A percentile compares a stretch with the other conserved stretches of the same genome.
Conservation (phyloP, 129 eudicot genomes). For the Flaveria ramosissima region DNA sequence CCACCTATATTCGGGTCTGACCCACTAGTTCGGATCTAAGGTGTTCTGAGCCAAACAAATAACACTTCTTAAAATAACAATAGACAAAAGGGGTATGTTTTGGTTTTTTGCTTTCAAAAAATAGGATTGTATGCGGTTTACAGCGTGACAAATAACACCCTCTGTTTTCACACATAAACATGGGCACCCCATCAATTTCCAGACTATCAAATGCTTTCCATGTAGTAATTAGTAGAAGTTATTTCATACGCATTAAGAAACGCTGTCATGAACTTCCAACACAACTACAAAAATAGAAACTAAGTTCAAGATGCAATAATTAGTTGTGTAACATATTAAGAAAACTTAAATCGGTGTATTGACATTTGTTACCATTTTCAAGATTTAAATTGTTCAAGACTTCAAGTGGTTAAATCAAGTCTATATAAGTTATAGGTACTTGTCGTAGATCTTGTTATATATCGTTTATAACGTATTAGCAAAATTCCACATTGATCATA, state of each 20-base stretch:
- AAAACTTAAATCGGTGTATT: too few relatives aligned
- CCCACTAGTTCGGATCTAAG: slow-evolving; percentile 38
- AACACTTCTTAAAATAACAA: slow-evolving; percentile 20
- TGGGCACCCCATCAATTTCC: neutral
- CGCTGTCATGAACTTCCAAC: neutral
- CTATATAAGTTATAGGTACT: neutral
- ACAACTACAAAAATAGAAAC: neutral
- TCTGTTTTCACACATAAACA: neutral
- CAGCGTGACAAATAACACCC: slow-evolving; percentile 7
- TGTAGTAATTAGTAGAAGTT: neutral
- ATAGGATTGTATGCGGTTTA: slow-evolving; percentile 4
- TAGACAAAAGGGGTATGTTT: neutral
- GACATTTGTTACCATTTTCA: too few relatives aligned
- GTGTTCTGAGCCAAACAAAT: neutral
- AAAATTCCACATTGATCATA: neutral
- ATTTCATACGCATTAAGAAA: neutral
- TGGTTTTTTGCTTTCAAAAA: slow-evolving; percentile 10
- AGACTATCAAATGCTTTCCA: neutral
- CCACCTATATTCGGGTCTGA: slow-evolving; percentile 16
- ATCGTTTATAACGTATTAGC: neutral
- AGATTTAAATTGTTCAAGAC: neutral
- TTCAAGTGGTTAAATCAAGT: too few relatives aligned
- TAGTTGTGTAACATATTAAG: neutral
- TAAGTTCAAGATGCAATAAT: neutral
- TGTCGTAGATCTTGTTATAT: neutral